phyloP scores from a whole-genome alignment of 768 basidiomycete genomes.

The Serendipita sp. region DNA sequence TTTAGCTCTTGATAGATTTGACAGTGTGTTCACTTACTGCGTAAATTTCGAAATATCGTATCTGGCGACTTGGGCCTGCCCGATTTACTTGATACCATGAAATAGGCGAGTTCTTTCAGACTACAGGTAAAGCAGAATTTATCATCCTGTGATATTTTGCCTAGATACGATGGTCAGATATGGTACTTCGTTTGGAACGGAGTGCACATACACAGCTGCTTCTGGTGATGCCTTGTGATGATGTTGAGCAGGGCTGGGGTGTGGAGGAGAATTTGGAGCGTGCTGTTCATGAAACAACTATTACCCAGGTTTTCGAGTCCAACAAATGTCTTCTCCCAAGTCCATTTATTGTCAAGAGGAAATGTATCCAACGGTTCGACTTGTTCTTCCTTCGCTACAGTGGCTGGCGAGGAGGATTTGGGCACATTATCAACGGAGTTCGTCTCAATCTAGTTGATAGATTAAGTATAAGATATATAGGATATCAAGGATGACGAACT shows the following conservation, averaged over 20 bases:
- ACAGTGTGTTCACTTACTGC: background rate
- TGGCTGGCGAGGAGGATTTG: constrained; percentile 12
- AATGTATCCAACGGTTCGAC: constrained; percentile 28
- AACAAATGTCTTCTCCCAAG: constrained; percentile 38
- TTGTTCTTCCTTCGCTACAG: constrained; percentile 13
- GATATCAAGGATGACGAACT: background rate
- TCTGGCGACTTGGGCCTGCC: background rate
- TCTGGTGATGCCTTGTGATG: constrained; percentile 28
- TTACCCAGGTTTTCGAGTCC: constrained; percentile 75
- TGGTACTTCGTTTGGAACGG: constrained; percentile 2
- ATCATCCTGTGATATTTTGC: constrained; percentile 21
- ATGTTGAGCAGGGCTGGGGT: constrained; percentile 71
- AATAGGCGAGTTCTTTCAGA: constrained; percentile 36
- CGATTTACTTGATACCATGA: background rate
- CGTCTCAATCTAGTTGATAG: constrained; percentile 18
- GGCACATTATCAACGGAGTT: too few relatives aligned
- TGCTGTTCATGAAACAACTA: constrained; percentile 92
- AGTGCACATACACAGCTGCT: constrained; percentile 33
- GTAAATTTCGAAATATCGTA: constrained; percentile 3
- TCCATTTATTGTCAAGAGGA: constrained; percentile 36
- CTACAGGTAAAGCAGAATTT: constrained; percentile 70
- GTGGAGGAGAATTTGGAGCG: constrained; percentile 81
- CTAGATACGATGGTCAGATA: constrained; percentile 15
- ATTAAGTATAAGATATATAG: constrained; percentile 14
- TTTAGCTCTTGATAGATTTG: background rate